Base-by-base conservation (phyloP, 1,284 basidiomycete species). In the Heliocybe sulcata region DNA sequence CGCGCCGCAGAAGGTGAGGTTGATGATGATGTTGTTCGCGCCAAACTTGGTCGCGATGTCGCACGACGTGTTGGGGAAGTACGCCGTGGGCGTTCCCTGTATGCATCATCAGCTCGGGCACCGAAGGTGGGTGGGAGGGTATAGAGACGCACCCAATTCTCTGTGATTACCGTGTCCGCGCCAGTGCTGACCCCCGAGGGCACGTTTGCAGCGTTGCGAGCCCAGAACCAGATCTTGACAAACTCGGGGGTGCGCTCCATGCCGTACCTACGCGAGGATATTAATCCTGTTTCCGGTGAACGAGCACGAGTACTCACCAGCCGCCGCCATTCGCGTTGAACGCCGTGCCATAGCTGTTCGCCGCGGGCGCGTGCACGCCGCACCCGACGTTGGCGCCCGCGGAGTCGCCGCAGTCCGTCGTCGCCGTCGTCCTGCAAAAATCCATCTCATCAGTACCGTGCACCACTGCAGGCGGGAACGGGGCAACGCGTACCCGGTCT, bases 281-380 rank as follows among this genome's bases (percentile, higher is more conserved):
- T n/a, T n/a, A n/a, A n/a, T n/a, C n/a, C n/a, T n/a, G n/a, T n/a
- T n/a, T n/a, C n/a, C n/a, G n/a, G n/a, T n/a, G n/a, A n/a, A n/a
- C n/a, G n/a, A n/a, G n/a, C n/a, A 19, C 6, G 29, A 12, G 12
- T 12, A 45, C n/a, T 45, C 23, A 80, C 77, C 79, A 86, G 60
- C 84, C 84, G 35, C 86, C 87, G 14, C 83, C 81, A 29, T 73
- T 74, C 16, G 61, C 59, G 64, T 89, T 87, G 69, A 87, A 86
- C 2, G 63, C 58, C 0, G 81, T 77, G 0, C 86, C 86, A 60
- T 79, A 88, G 60, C 78, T 83, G 50, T 71, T 70, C 0, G 63
- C 51, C 51, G 72, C 73, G 51, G 60, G 64, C 38, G 79, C 61
- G 23, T 70, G 63, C 23, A 89, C 85, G n/a, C 82, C 81, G 60